Percentiles rank a stretch among this genome's conserved stretches.
Conservation (phyloP, 139 green algal species). For the Marvania coccoides region DNA sequence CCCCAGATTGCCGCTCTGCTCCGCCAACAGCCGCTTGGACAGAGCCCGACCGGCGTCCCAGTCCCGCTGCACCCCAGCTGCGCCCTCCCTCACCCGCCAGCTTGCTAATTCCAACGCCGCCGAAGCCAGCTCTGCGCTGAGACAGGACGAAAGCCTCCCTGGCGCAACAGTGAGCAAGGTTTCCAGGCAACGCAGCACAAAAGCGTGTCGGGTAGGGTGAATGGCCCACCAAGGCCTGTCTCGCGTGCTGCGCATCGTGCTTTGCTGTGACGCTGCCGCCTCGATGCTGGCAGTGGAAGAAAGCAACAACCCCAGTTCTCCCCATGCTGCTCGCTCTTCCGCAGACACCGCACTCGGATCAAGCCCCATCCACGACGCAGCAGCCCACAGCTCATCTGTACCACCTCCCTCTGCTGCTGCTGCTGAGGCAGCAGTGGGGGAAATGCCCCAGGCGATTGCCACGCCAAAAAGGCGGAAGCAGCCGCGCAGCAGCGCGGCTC, state of each 20-base stretch:
- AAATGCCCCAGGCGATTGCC: constrained; percentile 19
- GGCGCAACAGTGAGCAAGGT: constrained; percentile 2
- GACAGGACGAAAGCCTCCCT: neutral
- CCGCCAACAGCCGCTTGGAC: constrained; percentile 38
- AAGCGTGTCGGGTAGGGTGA: neutral
- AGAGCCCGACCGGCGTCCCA: constrained; percentile 2
- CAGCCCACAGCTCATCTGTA: constrained; percentile 12
- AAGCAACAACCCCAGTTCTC: neutral
- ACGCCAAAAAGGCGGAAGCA: constrained; percentile 50
- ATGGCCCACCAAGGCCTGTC: constrained; percentile 15
- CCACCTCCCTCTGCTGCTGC: neutral
- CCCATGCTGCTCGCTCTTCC: neutral
- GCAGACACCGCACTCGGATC: neutral
- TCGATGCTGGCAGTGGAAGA: neutral
- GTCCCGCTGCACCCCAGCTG: neutral
- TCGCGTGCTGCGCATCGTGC: too few species aligned
- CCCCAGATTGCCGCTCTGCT: constrained; percentile 27
- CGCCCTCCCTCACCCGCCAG: neutral
- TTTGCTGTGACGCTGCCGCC: neutral
- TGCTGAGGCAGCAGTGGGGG: constrained; percentile 24
- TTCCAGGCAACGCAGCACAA: constrained; percentile 16
- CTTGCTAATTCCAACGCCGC: neutral
- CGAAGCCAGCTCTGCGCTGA: neutral
- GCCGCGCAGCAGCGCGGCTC: constrained; percentile 36
- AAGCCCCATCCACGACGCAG: constrained; percentile 18